Percentiles rank a stretch among this genome's conserved stretches.
These are phyloP conservation scores for Stereum hirsutum DNA, from an alignment of 1,284 basidiomycete genomes.

Conservation along the genomic window DNA sequence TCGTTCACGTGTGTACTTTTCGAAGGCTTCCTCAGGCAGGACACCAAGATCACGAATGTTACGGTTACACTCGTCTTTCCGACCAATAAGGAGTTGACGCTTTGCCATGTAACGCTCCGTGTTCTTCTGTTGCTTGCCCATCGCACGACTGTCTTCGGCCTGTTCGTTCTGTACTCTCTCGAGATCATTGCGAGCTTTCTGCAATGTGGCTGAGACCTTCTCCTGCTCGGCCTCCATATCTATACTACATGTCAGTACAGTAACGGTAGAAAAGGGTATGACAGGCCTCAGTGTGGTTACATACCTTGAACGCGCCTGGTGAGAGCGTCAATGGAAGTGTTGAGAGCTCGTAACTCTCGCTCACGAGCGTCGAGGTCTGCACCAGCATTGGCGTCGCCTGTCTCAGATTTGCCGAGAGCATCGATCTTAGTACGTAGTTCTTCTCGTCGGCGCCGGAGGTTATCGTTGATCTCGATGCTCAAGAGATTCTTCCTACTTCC, in stretches of 20 bases:
- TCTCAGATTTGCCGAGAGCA: constrained; percentile 53
- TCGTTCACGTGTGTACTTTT: constrained; percentile 83
- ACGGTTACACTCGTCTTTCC: constrained; percentile 90
- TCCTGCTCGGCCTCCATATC: constrained; percentile 69
- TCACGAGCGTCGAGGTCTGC: constrained; percentile 62
- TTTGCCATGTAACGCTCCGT: constrained; percentile 93
- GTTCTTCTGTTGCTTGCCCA: constrained; percentile 87
- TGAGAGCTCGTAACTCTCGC: constrained; percentile 61
- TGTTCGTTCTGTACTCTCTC: constrained; percentile 80
- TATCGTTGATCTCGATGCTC: constrained; percentile 92
- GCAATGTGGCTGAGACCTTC: constrained; percentile 53
- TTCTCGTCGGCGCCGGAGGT: constrained; percentile 68
- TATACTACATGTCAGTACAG: constrained; percentile 18
- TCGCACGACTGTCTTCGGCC: constrained; percentile 75
- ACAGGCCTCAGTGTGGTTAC: constrained; percentile 12
- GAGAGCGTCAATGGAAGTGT: constrained; percentile 55
- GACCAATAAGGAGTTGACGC: constrained; percentile 71
- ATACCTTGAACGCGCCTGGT: constrained; percentile 58
- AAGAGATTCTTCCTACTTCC: constrained; percentile 72
- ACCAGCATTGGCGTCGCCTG: constrained; percentile 46
- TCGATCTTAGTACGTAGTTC: constrained; percentile 78
- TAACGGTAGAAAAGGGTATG: neutral
- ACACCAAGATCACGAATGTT: constrained; percentile 96
- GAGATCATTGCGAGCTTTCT: constrained; percentile 54
- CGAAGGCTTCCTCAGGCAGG: constrained; percentile 93